phyloP scores from a whole-genome alignment of 495 filamentous ascomycete genomes.

The Ramalina peruviana region DNA sequence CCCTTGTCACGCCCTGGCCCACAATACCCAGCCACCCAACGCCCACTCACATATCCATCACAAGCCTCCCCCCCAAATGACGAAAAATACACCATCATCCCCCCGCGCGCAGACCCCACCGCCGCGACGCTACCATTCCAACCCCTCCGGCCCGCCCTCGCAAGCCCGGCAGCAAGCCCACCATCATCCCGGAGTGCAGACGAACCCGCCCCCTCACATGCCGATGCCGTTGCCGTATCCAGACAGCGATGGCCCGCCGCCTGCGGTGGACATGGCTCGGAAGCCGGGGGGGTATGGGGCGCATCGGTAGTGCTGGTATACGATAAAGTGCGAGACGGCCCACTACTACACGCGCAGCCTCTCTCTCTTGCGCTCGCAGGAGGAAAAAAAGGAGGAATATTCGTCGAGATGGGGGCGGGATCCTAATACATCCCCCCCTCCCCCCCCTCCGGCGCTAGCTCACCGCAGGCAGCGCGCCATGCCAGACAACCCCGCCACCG shows the following conservation, averaged over 20 bases:
- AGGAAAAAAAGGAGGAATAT: too few relatives aligned
- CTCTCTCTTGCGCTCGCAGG: too few relatives aligned
- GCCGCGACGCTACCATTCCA: conserved; percentile 19
- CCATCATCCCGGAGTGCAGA: background rate
- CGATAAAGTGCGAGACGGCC: too few relatives aligned
- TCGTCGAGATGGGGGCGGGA: too few relatives aligned
- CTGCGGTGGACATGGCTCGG: conserved; percentile 65
- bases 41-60: conserved; percentile 10
- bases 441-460: too few relatives aligned
- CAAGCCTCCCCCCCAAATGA: conserved; percentile 20
- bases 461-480: too few relatives aligned
- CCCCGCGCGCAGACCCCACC: conserved; percentile 25
- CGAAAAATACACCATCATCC: conserved; percentile 49
- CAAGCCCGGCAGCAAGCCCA: conserved; percentile 12
- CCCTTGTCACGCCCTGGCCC: conserved; percentile 17
- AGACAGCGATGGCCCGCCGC: conserved; percentile 65
- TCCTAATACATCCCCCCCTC: too few relatives aligned
- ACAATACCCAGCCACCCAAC: conserved; percentile 12
- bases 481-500: too few relatives aligned
- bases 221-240: conserved; percentile 55
- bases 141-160: conserved; percentile 16
- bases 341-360: too few relatives aligned
- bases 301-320: too few relatives aligned
- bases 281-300: conserved; percentile 42
- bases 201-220: background rate